Conservation (phyloP, 345 rosid species). For the Ceriops decandra region DNA sequence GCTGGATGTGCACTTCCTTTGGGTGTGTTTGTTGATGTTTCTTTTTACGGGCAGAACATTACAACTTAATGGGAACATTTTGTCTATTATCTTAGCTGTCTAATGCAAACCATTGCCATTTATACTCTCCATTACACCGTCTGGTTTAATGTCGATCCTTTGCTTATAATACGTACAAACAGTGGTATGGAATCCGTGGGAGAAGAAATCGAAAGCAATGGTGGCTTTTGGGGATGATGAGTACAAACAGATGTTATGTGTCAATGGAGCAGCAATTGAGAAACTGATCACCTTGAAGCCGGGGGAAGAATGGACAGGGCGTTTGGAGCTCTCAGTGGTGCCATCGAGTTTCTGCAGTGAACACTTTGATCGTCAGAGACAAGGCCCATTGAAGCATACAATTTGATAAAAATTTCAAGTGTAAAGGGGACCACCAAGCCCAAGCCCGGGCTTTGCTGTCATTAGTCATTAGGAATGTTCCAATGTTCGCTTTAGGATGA, state of each 20-base stretch:
- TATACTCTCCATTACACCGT: no score
- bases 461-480: no score
- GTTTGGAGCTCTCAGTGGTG: slow-evolving; percentile 25
- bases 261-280: slow-evolving; percentile 31
- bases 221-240: slow-evolving; percentile 42
- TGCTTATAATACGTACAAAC: neutral
- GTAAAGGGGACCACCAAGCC: neutral
- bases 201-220: slow-evolving; percentile 35
- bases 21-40: no score
- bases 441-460: neutral
- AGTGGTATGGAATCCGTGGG: slow-evolving; percentile 55
- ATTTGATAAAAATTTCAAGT: neutral
- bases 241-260: slow-evolving; percentile 42
- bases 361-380: slow-evolving; percentile 16
- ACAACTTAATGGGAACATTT: no score
- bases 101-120: no score
- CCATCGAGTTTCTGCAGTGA: slow-evolving; percentile 29
- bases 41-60: no score
- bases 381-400: slow-evolving; percentile 1
- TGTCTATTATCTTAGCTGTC: no score
- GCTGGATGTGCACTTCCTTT: no score
- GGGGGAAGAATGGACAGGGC: slow-evolving; percentile 27
- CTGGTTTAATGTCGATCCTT: neutral
- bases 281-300: slow-evolving; percentile 29
- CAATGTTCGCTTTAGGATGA: no score